phyloP scores from a whole-genome alignment of 331 rosid species.

The Quercus tomentella region DNA sequence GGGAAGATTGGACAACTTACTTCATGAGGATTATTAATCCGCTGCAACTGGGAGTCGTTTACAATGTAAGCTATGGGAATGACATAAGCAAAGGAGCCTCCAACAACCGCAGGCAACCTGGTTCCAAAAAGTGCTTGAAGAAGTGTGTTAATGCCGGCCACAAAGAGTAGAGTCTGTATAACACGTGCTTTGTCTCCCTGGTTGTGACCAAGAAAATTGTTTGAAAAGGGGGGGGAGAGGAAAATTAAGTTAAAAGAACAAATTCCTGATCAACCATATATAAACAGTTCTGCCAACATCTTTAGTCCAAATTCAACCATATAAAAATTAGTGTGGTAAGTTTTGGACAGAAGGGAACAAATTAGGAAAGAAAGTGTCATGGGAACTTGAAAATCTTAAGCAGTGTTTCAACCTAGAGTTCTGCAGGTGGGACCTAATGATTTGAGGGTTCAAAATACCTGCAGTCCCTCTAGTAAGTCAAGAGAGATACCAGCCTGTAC shows the following conservation, averaged over 20 bases:
- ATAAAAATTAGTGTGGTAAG: not conserved
- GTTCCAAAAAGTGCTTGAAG: conserved; percentile 98
- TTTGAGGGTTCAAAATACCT: not conserved
- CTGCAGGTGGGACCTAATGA: not conserved
- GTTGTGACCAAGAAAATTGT: conserved; percentile 25
- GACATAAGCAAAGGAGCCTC: conserved; percentile 91
- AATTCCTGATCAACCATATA: not conserved
- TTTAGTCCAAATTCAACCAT: not conserved
- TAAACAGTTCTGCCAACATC: not conserved
- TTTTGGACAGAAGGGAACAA: not conserved
- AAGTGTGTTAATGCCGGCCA: conserved; percentile 90
- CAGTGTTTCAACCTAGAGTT: not conserved
- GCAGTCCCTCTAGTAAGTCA: not conserved
- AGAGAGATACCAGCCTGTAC: not conserved
- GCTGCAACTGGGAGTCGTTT: conserved; percentile 61
- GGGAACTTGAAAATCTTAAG: no score
- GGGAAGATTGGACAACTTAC: conserved; percentile 43
- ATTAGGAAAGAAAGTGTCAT: not conserved
- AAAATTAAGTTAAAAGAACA: not conserved
- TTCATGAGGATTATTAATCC: conserved; percentile 68
- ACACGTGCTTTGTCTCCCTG: conserved; percentile 95
- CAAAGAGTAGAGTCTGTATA: conserved; percentile 90
- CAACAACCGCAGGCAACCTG: conserved; percentile 91
- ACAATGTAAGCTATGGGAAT: conserved; percentile 78
- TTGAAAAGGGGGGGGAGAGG: not conserved